Evolutionary conservation across 169 alveolate genomes (phyloP).

Genomic region (Plasmodium blacklocki): DNA sequence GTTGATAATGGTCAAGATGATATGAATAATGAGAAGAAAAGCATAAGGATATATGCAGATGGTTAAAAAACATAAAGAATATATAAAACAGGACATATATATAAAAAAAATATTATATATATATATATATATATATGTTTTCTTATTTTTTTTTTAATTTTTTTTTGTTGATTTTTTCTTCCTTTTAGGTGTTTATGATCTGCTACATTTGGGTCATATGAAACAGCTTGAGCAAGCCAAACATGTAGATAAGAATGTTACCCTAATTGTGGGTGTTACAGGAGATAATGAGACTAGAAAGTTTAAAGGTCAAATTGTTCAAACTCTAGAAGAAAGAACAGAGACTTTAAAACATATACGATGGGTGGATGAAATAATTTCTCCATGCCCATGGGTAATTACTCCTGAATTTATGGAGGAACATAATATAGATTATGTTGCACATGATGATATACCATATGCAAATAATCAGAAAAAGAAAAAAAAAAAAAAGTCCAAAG

Average conservation of each 20-base stretch:
- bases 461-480: conserved; percentile 80
- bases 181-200: conserved; percentile 94
- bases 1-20: conserved; percentile 5
- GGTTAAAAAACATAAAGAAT: conserved; percentile 48
- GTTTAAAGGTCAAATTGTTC: conserved; percentile 95
- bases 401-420: conserved; percentile 92
- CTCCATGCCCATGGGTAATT: conserved; percentile 97
- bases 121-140: too few relatives aligned
- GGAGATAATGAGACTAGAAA: conserved; percentile 96
- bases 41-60: conserved; percentile 69
- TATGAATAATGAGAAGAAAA: conserved; percentile 17
- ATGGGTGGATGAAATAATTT: conserved; percentile 98
- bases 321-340: conserved; percentile 94
- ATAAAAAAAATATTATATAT: background rate
- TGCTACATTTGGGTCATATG: conserved; percentile 97
- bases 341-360: conserved; percentile 95
- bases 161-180: background rate
- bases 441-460: conserved; percentile 96
- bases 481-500: conserved; percentile 74
- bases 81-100: background rate
- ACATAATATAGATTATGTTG: conserved; percentile 94
- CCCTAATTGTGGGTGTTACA: conserved; percentile 96
- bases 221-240: conserved; percentile 97
- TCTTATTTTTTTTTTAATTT: background rate
- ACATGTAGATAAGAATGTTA: conserved; percentile 93